Base-by-base conservation (phyloP, 1,139 yeast genomes). In the Kodamaea alishanica region DNA sequence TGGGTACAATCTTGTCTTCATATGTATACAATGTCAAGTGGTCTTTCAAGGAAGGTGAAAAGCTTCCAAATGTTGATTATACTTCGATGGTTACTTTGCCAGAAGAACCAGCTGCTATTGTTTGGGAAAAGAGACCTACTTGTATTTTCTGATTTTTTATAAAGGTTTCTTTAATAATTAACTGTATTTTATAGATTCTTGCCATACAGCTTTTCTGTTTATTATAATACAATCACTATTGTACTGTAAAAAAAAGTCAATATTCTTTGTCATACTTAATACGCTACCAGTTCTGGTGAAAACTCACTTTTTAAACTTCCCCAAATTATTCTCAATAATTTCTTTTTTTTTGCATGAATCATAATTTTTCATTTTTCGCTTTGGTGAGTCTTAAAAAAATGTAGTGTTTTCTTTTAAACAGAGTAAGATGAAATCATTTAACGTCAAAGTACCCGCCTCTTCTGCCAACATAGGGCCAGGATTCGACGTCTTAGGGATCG, bases 381-480 rank as follows among this genome's bases (percentile, higher is more conserved):
- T 15, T 15, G 20, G 20, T 15, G 20, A 15, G 4, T 15, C 20
- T 15, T 15, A 15, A 15, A 15, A n/a, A 15, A 15, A 15, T 15
- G 20, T 15, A 15, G 30, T 8, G 10, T 9, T 11, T 8, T 5
- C 30, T 15, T 15, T 15, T 15, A 24, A 24, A 24, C 22, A 24
- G 10, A 29, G 9, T 28, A 44, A 40, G 44, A 28, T 41, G 33
- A 68, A 75, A 46, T 63, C 68, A 41, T 79, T 79, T 57, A 60
- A 58, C 36, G 78, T 90, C 54, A 79, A 77, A 42, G 96, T 92
- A 10, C 98, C 98, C 2, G 97, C 97, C 2, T 90, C 97, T 2
- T 86, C 96, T 35, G 98, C 98, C 54, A 92, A 92, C 58, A 90
- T 92, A 39, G 98, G 98, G 6, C 98, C 98, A 2, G 98, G 98